Conservation (phyloP, 805 yeast species). For the Monosporozyma servazzii region DNA sequence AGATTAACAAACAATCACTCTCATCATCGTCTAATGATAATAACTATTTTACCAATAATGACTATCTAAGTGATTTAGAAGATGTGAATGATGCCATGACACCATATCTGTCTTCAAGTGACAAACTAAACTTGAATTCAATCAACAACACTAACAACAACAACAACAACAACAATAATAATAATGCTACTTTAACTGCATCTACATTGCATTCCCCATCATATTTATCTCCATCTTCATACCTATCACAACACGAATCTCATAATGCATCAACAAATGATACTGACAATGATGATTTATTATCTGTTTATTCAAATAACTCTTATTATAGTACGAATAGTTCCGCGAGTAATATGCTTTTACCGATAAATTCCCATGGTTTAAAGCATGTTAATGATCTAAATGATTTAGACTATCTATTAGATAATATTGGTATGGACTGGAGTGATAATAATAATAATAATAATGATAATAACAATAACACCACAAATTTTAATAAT, state of each 20-base stretch:
- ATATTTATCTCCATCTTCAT: conserved; percentile 13
- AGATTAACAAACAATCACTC: background rate
- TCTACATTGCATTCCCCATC: conserved; percentile 21
- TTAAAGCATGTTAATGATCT: conserved; percentile 18
- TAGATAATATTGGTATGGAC: conserved; percentile 5
- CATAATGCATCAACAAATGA: conserved; percentile 8
- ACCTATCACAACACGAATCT: background rate
- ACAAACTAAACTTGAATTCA: conserved; percentile 3
- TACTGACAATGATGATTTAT: conserved; percentile 23
- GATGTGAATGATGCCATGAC: conserved; percentile 8
- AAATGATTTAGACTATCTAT: conserved; percentile 15
- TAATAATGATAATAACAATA: background rate
- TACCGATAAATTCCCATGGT: conserved; percentile 22
- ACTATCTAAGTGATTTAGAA: conserved; percentile 7
- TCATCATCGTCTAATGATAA: background rate
- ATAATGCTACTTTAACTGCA: conserved; percentile 9
- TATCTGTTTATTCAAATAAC: conserved; percentile 23
- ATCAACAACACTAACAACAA: background rate
- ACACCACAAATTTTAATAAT: background rate
- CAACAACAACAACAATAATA: background rate
- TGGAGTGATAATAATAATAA: background rate
- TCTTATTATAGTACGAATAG: conserved; percentile 5
- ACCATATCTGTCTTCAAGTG: conserved; percentile 16
- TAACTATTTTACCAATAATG: conserved; percentile 1
- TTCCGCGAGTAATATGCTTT: conserved; percentile 7